Percentiles rank a stretch among this genome's conserved stretches.
Evolutionary conservation across 257 asterid genomes (phyloP).

Genomic region (Gardenia jasminoides): DNA sequence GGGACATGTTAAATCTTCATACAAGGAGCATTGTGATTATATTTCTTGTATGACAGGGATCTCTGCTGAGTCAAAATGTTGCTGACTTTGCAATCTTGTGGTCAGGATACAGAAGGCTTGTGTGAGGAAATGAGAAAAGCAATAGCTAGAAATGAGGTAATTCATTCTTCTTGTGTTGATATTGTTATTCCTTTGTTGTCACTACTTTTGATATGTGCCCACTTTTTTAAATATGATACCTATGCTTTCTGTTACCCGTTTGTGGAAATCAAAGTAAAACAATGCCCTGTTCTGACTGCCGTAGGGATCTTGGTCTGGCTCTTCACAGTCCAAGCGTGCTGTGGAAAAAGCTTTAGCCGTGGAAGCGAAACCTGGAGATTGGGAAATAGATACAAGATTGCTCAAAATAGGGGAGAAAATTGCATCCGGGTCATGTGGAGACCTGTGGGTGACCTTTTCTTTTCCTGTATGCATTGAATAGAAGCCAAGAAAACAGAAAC

Average conservation of each 20-base stretch:
- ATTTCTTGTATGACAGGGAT: constrained; percentile 32
- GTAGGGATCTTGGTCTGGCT: constrained; percentile 78
- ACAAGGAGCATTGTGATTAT: constrained; percentile 32
- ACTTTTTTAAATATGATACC: background rate
- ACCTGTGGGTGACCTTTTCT: constrained; percentile 53
- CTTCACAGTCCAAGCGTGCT: constrained; percentile 44
- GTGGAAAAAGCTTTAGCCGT: constrained; percentile 41
- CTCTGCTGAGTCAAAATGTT: constrained; percentile 31
- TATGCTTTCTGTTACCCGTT: background rate
- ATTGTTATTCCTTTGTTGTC: background rate
- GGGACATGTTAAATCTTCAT: constrained; percentile 19
- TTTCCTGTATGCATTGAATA: background rate
- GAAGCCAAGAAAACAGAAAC: background rate
- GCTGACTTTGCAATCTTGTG: constrained; percentile 59
- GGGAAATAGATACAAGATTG: constrained; percentile 77
- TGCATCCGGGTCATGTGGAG: constrained; percentile 89
- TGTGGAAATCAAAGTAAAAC: background rate
- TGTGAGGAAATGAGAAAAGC: constrained; percentile 66
- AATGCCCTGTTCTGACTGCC: constrained; percentile 24
- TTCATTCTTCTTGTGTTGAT: background rate
- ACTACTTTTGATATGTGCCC: background rate
- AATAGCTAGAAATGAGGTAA: constrained; percentile 74
- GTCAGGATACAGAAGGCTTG: constrained; percentile 72
- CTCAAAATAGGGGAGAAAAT: constrained; percentile 78
- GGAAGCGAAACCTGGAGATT: constrained; percentile 44